Evolutionary conservation across 1,284 basidiomycete species (phyloP), one percentile per base, ranked within the genome.

Genomic region (Austroboletus novae-zelandiae): DNA sequence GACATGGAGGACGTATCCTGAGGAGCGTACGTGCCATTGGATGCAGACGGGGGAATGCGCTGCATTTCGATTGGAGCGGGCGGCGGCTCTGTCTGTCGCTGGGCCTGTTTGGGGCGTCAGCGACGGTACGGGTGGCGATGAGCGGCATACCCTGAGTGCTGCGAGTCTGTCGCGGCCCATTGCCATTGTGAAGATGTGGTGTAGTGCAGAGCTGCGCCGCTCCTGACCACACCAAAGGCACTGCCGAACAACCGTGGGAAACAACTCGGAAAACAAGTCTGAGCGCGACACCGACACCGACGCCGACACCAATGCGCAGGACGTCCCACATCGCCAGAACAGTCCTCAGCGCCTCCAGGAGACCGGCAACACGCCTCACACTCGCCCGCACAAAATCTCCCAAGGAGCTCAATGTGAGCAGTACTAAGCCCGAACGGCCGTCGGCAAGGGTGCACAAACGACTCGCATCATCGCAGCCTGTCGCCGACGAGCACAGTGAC

Each of bases 391-490:
- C 64, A 43, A 64, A 50, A 34, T 35, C 59, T 1, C 59, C 63
- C 1, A 64, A 62, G 40, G 65, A 63, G 36, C 29, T 44, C 42
- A 54, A 17, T 39, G 45, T 50, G 35, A 29, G 50, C 48, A 50
- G n/a, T 42, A 40, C 62, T 32, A 32, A 64, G 31, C 48, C 62
- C 5, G 47, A 59, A 32, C 56, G 50, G 13, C 52, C 61, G 17
- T 51, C 63, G 2, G 61, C 68, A 43, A 66, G 61, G 18, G 66
- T 71, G 29, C 61, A 65, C 36, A 70, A 62, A 57, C 71, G 71
- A 43, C 60, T 69, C 23, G 65, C 66, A 5, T 71, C 68, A 5
- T 66, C 68, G 6, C 66, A 65, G 42, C 53, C 58, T 1, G 40
- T 45, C 40, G 31, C 54, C 41, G 64, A 60, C 40, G 58, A 54